These are phyloP conservation scores for Leccinum cinnamomeum DNA, from an alignment of 1,284 basidiomycete genomes.

Conservation along the genomic window DNA sequence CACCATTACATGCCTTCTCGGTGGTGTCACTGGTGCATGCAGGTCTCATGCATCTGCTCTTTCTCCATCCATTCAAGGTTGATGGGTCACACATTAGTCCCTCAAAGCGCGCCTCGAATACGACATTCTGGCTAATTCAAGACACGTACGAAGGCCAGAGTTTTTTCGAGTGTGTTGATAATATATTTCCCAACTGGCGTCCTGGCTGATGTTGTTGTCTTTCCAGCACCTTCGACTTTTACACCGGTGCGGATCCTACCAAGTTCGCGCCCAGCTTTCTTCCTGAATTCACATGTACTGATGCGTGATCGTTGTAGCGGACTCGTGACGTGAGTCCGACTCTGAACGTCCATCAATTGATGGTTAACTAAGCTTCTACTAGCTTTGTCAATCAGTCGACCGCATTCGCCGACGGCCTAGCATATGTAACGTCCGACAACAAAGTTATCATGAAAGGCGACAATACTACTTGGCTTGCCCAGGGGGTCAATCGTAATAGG, in stretches of 20 bases:
- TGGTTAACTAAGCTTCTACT: constrained; percentile 6
- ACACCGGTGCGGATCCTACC: constrained; percentile 61
- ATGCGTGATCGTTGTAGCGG: constrained; percentile 44
- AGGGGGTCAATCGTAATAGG: constrained; percentile 60
- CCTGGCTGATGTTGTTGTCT: constrained; percentile 14
- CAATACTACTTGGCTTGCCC: constrained; percentile 52
- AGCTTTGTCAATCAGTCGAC: constrained; percentile 54
- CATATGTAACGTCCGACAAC: constrained; percentile 54
- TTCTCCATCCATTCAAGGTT: constrained; percentile 4
- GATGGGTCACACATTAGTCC: constrained; percentile 2
- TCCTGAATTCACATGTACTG: constrained; percentile 11
- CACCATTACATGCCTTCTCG: constrained; percentile 17
- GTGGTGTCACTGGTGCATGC: constrained; percentile 17
- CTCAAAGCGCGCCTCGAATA: constrained; percentile 38
- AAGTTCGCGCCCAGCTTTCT: constrained; percentile 35
- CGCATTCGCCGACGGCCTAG: constrained; percentile 49
- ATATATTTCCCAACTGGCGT: not conserved
- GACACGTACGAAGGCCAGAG: constrained; percentile 53
- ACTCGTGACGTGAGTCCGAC: constrained; percentile 52
- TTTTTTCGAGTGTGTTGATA: constrained; percentile 52
- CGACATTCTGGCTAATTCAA: constrained; percentile 56
- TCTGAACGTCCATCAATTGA: not conserved
- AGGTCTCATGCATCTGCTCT: constrained; percentile 5
- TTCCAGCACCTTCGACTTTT: constrained; percentile 54
- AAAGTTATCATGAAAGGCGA: constrained; percentile 75